A percentile compares a stretch with the other conserved stretches of the same genome.
Evolutionary conservation across 495 filamentous ascomycete genomes (phyloP).

Genomic region (Trypethelium eluteriae): DNA sequence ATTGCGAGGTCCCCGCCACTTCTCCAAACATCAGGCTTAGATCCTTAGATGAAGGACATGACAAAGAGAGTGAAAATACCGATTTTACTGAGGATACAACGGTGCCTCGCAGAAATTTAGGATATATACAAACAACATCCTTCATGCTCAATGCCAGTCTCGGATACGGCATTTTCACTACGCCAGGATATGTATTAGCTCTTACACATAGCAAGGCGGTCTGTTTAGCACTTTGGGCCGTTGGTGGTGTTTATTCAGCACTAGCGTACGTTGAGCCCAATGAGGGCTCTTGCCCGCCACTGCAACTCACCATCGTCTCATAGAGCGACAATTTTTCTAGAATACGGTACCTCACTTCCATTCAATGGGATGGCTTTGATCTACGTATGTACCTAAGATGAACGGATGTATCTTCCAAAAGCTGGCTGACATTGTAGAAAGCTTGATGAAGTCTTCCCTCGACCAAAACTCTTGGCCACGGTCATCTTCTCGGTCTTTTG

Average conservation of each 20-base stretch:
- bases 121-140: not conserved
- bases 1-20: too few species aligned
- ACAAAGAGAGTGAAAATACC: not conserved
- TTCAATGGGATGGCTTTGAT: slow-evolving; percentile 16
- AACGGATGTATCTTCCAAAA: not conserved
- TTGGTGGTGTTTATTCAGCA: slow-evolving; percentile 7
- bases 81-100: not conserved
- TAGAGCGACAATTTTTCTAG: slow-evolving; percentile 11
- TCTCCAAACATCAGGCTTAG: not conserved
- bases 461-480: slow-evolving; percentile 10
- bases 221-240: not conserved
- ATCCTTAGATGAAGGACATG: not conserved
- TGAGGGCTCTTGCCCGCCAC: not conserved
- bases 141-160: slow-evolving; percentile 4
- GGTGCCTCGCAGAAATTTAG: not conserved
- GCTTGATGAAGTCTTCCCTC: slow-evolving; percentile 13
- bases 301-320: not conserved
- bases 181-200: slow-evolving; percentile 2
- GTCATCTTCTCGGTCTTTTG: slow-evolving; percentile 14
- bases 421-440: not conserved
- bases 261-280: not conserved
- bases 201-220: not conserved
- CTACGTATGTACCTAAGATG: slow-evolving; percentile 9
- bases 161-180: slow-evolving; percentile 4
- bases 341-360: slow-evolving; percentile 15